A percentile compares a stretch with the other conserved stretches of the same genome.
These are phyloP conservation scores for Nitzschia inconspicua DNA, from an alignment of 108 stramenopile species.

Conservation along the genomic window DNA sequence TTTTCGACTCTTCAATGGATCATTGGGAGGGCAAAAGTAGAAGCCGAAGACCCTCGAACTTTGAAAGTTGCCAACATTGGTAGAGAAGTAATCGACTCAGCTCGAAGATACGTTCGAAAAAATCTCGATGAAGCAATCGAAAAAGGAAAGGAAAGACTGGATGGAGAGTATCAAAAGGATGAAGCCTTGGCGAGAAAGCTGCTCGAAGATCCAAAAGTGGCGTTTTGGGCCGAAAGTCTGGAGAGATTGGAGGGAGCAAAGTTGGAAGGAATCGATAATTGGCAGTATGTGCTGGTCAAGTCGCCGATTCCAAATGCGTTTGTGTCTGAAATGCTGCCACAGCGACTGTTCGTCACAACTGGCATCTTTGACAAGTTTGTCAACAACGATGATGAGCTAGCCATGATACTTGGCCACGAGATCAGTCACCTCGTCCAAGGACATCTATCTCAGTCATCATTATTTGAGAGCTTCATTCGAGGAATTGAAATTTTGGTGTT, in stretches of 20 bases:
- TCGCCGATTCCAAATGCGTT: constrained; percentile 71
- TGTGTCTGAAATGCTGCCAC: constrained; percentile 81
- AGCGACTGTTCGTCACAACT: constrained; percentile 80
- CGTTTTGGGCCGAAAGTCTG: constrained; percentile 32
- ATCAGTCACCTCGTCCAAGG: constrained; percentile 69
- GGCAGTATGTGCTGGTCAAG: constrained; percentile 16
- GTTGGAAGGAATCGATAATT: constrained; percentile 27
- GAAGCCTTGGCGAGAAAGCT: constrained; percentile 11
- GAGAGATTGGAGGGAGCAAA: constrained; percentile 32
- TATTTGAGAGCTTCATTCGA: constrained; percentile 58
- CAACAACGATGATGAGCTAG: constrained; percentile 76
- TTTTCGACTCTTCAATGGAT: constrained; percentile 2
- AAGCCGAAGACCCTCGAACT: constrained; percentile 11
- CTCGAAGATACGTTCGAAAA: constrained; percentile 26
- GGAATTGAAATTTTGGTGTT: constrained; percentile 76
- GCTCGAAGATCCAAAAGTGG: constrained; percentile 25
- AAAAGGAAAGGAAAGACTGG: constrained; percentile 16
- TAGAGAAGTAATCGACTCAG: constrained; percentile 31
- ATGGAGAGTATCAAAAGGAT: constrained; percentile 2
- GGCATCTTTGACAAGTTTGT: constrained; percentile 62
- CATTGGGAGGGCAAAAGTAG: neutral
- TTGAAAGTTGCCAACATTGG: constrained; percentile 30
- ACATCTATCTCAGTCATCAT: constrained; percentile 56
- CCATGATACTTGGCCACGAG: constrained; percentile 82
- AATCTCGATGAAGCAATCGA: constrained; percentile 24